phyloP scores from a whole-genome alignment of 495 filamentous ascomycete genomes.

The Penicillium maclennaniae region DNA sequence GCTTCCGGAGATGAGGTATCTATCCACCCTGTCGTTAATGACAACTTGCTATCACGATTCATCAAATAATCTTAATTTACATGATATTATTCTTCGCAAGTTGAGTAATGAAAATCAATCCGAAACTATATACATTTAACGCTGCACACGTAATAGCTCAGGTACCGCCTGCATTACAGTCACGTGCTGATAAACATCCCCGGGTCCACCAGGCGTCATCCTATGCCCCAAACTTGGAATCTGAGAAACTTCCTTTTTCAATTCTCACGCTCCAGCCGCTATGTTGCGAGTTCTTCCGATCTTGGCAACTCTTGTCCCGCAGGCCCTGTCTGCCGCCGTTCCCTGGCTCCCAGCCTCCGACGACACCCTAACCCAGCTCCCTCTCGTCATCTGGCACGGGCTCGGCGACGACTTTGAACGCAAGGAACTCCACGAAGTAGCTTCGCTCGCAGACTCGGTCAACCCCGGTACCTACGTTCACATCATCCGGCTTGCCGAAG shows the following conservation, averaged over 20 bases:
- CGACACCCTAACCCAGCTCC: constrained; percentile 53
- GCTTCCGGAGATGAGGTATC: not conserved
- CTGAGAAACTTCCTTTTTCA: constrained; percentile 2
- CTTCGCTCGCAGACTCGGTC: constrained; percentile 59
- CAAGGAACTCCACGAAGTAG: constrained; percentile 67
- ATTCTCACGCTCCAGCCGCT: not conserved
- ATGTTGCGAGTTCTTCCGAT: constrained; percentile 15
- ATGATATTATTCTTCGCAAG: not conserved
- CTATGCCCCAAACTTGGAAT: not conserved
- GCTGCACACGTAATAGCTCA: not conserved
- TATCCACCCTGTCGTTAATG: not conserved
- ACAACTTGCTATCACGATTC: not conserved
- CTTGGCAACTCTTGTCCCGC: constrained; percentile 13
- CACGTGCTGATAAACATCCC: constrained; percentile 16
- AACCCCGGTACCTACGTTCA: constrained; percentile 85
- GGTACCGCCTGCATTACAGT: not conserved
- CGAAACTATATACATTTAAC: not conserved
- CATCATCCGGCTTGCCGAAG: constrained; percentile 69
- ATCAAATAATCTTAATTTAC: not conserved
- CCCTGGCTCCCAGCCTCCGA: constrained; percentile 2
- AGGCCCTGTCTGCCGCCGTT: constrained; percentile 16
- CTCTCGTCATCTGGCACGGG: constrained; percentile 93
- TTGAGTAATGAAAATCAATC: not conserved
- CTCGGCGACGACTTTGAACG: constrained; percentile 66
- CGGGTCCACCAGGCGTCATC: constrained; percentile 1